Evolutionary conservation across 129 eudicot genomes (phyloP).

Genomic region (Mikania micrantha): DNA sequence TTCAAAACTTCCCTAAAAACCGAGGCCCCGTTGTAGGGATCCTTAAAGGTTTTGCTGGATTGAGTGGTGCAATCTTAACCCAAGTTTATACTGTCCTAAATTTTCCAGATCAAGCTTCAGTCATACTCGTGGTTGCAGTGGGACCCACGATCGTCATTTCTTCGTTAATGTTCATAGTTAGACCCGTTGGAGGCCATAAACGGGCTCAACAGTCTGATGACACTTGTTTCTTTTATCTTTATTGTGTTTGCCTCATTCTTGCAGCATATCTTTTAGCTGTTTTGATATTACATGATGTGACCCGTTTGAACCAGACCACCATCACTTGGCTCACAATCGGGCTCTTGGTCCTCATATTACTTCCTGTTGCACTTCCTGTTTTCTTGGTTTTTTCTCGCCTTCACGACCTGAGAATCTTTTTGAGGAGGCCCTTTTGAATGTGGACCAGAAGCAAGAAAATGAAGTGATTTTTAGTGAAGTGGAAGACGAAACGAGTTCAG

Average conservation of each 20-base stretch:
- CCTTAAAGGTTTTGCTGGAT: slow-evolving; percentile 70
- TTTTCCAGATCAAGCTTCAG: slow-evolving; percentile 49
- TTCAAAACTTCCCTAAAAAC: slow-evolving; percentile 70
- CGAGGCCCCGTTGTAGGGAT: slow-evolving; percentile 76
- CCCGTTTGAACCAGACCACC: slow-evolving; percentile 28
- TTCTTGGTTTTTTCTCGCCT: slow-evolving; percentile 34
- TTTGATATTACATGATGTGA: slow-evolving; percentile 47
- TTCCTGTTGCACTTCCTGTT: slow-evolving; percentile 49
- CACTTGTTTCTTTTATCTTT: slow-evolving; percentile 44
- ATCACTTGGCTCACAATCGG: slow-evolving; percentile 34
- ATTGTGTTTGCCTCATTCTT: slow-evolving; percentile 56
- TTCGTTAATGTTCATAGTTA: slow-evolving; percentile 53
- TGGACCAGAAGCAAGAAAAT: slow-evolving; percentile 25
- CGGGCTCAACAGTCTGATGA: slow-evolving; percentile 49
- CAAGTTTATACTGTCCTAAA: slow-evolving; percentile 60
- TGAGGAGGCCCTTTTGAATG: slow-evolving; percentile 51
- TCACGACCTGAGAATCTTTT: too few relatives aligned
- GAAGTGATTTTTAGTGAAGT: slow-evolving; percentile 52
- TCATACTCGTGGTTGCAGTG: slow-evolving; percentile 64
- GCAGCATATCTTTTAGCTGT: slow-evolving; percentile 68
- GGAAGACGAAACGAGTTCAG: slow-evolving; percentile 43
- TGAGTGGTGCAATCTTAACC: slow-evolving; percentile 67
- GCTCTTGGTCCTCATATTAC: slow-evolving; percentile 38
- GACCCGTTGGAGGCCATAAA: slow-evolving; percentile 65
- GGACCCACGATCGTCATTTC: slow-evolving; percentile 57